These are phyloP conservation scores for Stagonosporopsis tanaceti DNA, from an alignment of 2,329 filamentous ascomycete genomes.

Conservation along the genomic window DNA sequence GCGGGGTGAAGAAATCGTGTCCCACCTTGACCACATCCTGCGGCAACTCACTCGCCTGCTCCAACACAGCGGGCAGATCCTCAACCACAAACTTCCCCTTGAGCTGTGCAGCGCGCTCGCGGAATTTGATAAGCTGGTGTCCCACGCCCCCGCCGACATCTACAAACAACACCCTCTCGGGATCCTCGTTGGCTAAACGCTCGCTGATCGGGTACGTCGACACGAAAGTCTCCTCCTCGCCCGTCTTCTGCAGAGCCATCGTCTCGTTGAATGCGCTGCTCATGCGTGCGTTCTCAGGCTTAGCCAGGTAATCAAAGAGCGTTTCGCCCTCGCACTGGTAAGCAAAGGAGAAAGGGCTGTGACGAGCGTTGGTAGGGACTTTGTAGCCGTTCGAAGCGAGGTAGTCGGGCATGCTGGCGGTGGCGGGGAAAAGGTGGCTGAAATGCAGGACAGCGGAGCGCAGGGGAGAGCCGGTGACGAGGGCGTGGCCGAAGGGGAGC, in stretches of 20 bases:
- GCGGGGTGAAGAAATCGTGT: conserved; percentile 31
- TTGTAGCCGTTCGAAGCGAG: conserved; percentile 40
- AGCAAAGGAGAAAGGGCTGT: conserved; percentile 38
- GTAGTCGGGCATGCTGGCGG: conserved; percentile 33
- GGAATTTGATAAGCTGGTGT: conserved; percentile 25
- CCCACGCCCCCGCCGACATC: conserved; percentile 30
- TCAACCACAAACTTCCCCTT: conserved; percentile 26
- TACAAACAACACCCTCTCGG: conserved; percentile 22
- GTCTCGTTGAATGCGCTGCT: conserved; percentile 39
- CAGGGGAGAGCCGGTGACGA: conserved; percentile 19
- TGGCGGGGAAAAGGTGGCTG: conserved; percentile 12
- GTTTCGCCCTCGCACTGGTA: conserved; percentile 21
- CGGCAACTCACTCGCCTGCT: conserved; percentile 7
- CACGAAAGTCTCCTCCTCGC: conserved; percentile 18
- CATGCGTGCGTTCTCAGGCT: conserved; percentile 19
- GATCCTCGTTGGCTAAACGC: conserved; percentile 14
- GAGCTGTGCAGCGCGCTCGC: conserved; percentile 12
- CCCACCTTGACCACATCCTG: conserved; percentile 9
- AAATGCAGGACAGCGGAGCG: conserved; percentile 16
- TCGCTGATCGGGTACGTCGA: conserved; percentile 26
- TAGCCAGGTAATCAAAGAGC: conserved; percentile 39
- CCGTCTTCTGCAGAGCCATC: conserved; percentile 30
- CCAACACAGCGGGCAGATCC: conserved; percentile 27
- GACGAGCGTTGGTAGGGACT: conserved; percentile 35
- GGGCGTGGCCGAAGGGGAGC: conserved; percentile 7